Evolutionary conservation across 1,284 basidiomycete species (phyloP), one percentile per base, ranked within the genome.

Genomic region (Irpex lacteus): DNA sequence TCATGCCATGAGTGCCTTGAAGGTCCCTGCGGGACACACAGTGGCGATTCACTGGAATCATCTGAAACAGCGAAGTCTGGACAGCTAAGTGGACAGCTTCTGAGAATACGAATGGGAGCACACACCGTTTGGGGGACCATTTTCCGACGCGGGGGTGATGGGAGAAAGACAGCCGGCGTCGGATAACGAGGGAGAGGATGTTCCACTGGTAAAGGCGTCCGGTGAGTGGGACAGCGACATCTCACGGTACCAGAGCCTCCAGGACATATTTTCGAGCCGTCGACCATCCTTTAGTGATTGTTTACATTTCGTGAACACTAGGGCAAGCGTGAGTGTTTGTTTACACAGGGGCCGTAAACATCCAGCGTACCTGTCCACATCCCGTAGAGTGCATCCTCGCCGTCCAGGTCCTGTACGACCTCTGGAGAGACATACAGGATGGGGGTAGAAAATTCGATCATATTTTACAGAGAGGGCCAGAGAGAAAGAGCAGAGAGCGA

Each of bases 281-380:
- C 81, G 82, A 11, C 94, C 94, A 67, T 94, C 88, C 71, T 90
- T 84, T 6, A 95, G 77, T 3, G 86, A 87, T 68, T 86, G 84
- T 74, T 91, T 92, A 79, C 90, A 94, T 73, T 92, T 92, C 63
- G 90, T 88, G 72, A 95, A 94, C 9, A 95, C 93, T 95, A 67
- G 65, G 56, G 61, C 60, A 18, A 47, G 19, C 19, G 18, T 66
- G 47, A 70, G 64, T 62, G 26, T n/a, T 26, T 9, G 21, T 9
- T 19, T 57, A 61, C 32, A 2, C 32, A 34, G 64, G 58, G 50
- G n/a, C 60, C 19, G 67, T 64, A 53, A 9, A 53, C 18, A 18
- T n/a, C n/a, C n/a, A 44, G 80, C 82, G 72, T 68, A 90, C 90
- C 77, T 62, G 81, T 82, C 87, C 89, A 90, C 32, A 91, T 82